Conservation (phyloP, 1,139 yeast genomes). For the Yamadazyma dushanensis region DNA sequence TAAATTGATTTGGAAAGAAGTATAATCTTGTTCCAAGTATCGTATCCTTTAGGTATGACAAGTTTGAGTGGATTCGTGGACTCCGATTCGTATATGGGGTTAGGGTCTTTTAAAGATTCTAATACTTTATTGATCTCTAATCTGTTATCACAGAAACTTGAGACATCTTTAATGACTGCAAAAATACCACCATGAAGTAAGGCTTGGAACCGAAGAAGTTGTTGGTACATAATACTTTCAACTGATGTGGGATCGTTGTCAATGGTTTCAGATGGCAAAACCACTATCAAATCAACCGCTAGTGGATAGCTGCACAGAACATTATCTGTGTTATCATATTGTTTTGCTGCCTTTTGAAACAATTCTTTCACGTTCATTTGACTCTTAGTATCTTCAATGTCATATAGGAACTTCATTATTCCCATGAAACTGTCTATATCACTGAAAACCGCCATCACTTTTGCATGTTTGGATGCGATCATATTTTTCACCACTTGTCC, state of each 20-base stretch:
- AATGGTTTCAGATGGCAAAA: conserved; percentile 8
- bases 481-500: background rate
- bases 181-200: conserved; percentile 43
- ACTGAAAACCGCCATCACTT: background rate
- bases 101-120: background rate
- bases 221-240: conserved; percentile 42
- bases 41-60: conserved; percentile 51
- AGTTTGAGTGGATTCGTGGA: conserved; percentile 18
- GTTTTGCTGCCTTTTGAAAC: background rate
- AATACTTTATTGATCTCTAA: background rate
- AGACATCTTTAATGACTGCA: conserved; percentile 12
- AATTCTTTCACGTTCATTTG: background rate
- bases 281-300: conserved; percentile 1
- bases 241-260: conserved; percentile 22
- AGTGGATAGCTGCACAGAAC: background rate
- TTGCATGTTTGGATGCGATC: background rate
- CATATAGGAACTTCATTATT: conserved; percentile 1
- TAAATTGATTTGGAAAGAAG: conserved; percentile 38
- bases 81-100: background rate
- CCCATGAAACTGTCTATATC: background rate
- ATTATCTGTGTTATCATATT: background rate
- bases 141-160: too few species aligned
- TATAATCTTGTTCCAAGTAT: conserved; percentile 50
- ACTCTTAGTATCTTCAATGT: background rate
- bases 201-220: conserved; percentile 49